Evolutionary conservation across 2,329 filamentous ascomycete species (phyloP).

Genomic region (Colletotrichum agaves): DNA sequence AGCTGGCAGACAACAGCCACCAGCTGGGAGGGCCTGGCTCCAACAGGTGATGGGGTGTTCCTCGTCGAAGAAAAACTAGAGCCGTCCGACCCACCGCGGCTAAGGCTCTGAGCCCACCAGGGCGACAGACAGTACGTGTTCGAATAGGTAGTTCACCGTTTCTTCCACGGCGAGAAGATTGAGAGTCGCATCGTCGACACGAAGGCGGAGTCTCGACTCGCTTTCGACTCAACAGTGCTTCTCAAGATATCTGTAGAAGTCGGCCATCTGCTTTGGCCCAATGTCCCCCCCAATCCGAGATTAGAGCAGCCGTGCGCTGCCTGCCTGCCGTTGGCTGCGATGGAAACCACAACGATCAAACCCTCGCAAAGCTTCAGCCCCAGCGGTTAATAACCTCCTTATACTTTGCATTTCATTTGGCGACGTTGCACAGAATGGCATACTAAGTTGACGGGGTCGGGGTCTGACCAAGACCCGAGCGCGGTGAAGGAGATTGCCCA

Average conservation of each 20-base stretch:
- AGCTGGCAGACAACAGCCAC: too few relatives aligned
- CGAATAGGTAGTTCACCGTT: neutral
- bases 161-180: neutral
- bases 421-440: neutral
- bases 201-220: neutral
- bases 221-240: slow-evolving; percentile 20
- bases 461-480: slow-evolving; percentile 3
- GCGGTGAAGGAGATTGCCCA: neutral
- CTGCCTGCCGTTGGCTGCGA: slow-evolving; percentile 5
- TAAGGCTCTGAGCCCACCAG: neutral
- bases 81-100: slow-evolving; percentile 17
- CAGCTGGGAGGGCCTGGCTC: too few relatives aligned
- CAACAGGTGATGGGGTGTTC: slow-evolving; percentile 14
- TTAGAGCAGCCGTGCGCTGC: slow-evolving; percentile 17
- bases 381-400: slow-evolving; percentile 14
- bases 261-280: slow-evolving; percentile 6
- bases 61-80: neutral
- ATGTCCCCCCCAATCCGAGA: slow-evolving; percentile 10
- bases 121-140: neutral
- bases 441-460: neutral
- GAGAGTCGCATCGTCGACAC: neutral
- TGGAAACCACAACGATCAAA: slow-evolving; percentile 12
- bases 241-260: neutral
- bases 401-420: slow-evolving; percentile 6
- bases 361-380: slow-evolving; percentile 19